Evolutionary conservation across 2,329 filamentous ascomycete genomes (phyloP).

Genomic region (Pyrenophora seminiperda): DNA sequence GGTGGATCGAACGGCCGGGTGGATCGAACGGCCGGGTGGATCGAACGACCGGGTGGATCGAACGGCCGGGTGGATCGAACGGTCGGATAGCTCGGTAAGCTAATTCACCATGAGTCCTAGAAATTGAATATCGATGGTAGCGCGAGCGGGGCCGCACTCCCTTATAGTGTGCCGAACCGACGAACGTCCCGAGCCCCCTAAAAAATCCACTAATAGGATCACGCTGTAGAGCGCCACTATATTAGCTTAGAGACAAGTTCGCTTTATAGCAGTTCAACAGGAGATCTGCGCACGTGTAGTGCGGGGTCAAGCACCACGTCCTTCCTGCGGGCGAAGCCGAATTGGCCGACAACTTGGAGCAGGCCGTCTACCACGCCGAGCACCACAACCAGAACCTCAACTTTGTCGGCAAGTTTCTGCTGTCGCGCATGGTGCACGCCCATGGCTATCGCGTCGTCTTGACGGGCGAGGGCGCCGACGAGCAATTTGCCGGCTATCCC

Average conservation of each 20-base stretch:
- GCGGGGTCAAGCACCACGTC: not conserved
- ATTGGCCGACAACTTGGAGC: constrained; percentile 52
- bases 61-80: no score
- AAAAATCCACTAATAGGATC: not conserved
- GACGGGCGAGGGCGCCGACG: constrained; percentile 59
- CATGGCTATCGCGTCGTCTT: constrained; percentile 60
- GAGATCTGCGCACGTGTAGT: not conserved
- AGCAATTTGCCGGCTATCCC: constrained; percentile 60
- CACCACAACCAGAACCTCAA: constrained; percentile 58
- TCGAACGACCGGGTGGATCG: no score
- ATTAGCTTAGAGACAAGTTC: not conserved
- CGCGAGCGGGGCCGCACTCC: not conserved
- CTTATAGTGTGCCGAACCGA: not conserved
- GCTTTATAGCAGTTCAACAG: not conserved
- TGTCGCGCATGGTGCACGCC: constrained; percentile 53
- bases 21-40: no score
- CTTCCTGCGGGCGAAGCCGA: constrained; percentile 52
- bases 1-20: no score
- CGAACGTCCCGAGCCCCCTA: not conserved
- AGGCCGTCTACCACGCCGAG: constrained; percentile 54
- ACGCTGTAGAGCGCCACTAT: not conserved
- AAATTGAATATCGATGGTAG: not conserved
- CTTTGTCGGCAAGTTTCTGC: constrained; percentile 56
- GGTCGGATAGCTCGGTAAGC: no score
- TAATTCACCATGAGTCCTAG: not conserved